Percentiles rank a stretch among this genome's conserved stretches.
Evolutionary conservation across 2,329 filamentous ascomycete species (phyloP).

Genomic region (Cyclaneusma minus): DNA sequence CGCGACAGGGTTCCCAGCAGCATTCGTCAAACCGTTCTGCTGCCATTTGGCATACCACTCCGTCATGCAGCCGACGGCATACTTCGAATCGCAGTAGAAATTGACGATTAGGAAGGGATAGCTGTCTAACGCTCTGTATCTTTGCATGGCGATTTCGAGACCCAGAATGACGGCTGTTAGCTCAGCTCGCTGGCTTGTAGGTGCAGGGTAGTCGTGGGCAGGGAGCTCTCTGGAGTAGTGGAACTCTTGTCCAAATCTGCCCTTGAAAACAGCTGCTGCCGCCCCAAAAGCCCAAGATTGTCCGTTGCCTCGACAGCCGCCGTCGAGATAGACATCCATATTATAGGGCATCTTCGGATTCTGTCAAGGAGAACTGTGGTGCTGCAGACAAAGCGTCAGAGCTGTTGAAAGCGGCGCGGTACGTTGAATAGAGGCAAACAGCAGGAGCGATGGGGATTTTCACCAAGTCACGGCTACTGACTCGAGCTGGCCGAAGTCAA

Average conservation of each 20-base stretch:
- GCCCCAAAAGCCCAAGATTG: slow-evolving; percentile 12
- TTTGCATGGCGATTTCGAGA: slow-evolving; percentile 27
- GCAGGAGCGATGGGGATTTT: too few species aligned
- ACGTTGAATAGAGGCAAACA: too few species aligned
- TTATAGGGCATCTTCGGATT: slow-evolving; percentile 18
- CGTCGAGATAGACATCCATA: slow-evolving; percentile 21
- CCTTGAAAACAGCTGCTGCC: slow-evolving; percentile 16
- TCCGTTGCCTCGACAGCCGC: slow-evolving; percentile 19
- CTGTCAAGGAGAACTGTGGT: too few species aligned
- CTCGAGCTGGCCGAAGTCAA: too few species aligned
- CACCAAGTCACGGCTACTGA: too few species aligned
- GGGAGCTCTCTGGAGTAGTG: slow-evolving; percentile 3
- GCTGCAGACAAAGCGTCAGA: too few species aligned
- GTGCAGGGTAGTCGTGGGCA: slow-evolving; percentile 2
- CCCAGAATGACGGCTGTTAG: slow-evolving; percentile 26
- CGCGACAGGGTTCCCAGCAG: slow-evolving; percentile 15
- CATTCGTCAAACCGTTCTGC: slow-evolving; percentile 19
- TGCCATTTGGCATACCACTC: slow-evolving; percentile 19
- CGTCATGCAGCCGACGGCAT: slow-evolving; percentile 20
- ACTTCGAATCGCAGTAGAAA: slow-evolving; percentile 21
- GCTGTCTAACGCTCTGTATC: slow-evolving; percentile 7
- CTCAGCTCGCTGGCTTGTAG: slow-evolving; percentile 22
- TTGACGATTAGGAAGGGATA: slow-evolving; percentile 12
- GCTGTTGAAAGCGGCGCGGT: too few species aligned
- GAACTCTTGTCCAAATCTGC: slow-evolving; percentile 1